Base-by-base conservation (phyloP, 2,329 filamentous ascomycete species). In the Herpotrichia juniperi region DNA sequence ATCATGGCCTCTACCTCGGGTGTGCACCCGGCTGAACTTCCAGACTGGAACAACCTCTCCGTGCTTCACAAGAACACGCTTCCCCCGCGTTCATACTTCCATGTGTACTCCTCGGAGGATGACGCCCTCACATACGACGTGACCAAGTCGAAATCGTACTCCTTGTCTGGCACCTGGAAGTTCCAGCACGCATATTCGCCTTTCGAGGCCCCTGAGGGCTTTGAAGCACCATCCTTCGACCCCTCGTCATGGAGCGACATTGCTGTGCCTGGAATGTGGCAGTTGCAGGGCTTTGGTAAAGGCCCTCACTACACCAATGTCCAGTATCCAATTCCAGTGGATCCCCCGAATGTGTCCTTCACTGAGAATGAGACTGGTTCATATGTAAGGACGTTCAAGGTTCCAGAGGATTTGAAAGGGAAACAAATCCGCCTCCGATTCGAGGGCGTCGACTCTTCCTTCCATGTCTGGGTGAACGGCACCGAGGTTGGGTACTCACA, bases 371-470 rank as follows among this genome's bases (percentile, higher is more conserved):
- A 85, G 2, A 88, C 84, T 0, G 87, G 87, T 6, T 83, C 81
- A 0, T 89, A 89, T 63, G 74, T 81, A 12, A 80, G 80, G 9
- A 73, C 68, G 3, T 87, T 89, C 59, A 61, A 72, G 1, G 75
- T 87, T 2, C 84, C 84, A 0, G 49, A 70, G 2, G 67, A 73
- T 7, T 83, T 80, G 75, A 72, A 75, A n/a, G 74, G 73, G 9
- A 65, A 72, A 37, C 85, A 89, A 58, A 71, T 89, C 16, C 78
- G 86, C 14, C 73, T 90, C 19, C 78, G 87, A 10, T 90, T 90
- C 54, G 87, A 90, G 48, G 88, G 88, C 1, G 87, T 90, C 0
- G 87, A 90, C 61, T 87, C 85, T 61, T 84, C 87, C 0, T 90
- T 87, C 61, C 86, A 90, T 67, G 72, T 90, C 10, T 90, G 82